Conservation (phyloP, 176 grass and related monocot genomes). For the Musa acuminata region DNA sequence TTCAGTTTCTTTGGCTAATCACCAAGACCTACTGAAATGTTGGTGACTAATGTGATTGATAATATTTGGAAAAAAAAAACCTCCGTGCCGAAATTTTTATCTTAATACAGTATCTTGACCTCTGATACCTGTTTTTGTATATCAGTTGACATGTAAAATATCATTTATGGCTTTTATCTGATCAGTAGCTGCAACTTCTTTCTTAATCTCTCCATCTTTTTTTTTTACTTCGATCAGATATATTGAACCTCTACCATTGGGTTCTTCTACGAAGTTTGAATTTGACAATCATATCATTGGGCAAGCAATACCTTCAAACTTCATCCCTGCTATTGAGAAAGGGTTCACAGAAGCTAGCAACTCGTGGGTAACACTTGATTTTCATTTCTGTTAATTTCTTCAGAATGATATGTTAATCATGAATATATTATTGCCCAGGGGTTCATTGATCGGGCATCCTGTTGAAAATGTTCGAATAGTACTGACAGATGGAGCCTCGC, state of each 20-base stretch:
- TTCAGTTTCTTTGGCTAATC: too few relatives aligned
- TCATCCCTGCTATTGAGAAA: slow-evolving; percentile 95
- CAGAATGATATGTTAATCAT: slow-evolving; percentile 21
- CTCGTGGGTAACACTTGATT: slow-evolving; percentile 41
- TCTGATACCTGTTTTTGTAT: background rate
- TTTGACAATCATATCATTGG: slow-evolving; percentile 92
- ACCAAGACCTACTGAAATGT: too few relatives aligned
- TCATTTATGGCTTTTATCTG: background rate
- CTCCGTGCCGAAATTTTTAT: background rate
- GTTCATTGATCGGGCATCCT: slow-evolving; percentile 84
- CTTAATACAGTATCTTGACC: background rate
- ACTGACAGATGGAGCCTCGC: slow-evolving; percentile 82
- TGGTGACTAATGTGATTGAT: too few relatives aligned
- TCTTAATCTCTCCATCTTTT: background rate
- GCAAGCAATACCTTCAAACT: slow-evolving; percentile 86
- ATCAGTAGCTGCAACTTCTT: background rate
- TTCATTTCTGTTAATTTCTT: slow-evolving; percentile 16
- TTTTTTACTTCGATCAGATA: slow-evolving; percentile 42
- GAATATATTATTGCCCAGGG: slow-evolving; percentile 31
- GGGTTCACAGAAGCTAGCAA: slow-evolving; percentile 94
- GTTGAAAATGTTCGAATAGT: slow-evolving; percentile 82
- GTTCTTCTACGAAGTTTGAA: slow-evolving; percentile 63
- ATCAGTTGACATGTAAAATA: background rate
- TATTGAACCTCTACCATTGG: slow-evolving; percentile 78
- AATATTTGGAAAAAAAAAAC: background rate